These are phyloP conservation scores for Papiliotrema terrestris DNA, from an alignment of 1,284 basidiomycete genomes.

Conservation along the genomic window DNA sequence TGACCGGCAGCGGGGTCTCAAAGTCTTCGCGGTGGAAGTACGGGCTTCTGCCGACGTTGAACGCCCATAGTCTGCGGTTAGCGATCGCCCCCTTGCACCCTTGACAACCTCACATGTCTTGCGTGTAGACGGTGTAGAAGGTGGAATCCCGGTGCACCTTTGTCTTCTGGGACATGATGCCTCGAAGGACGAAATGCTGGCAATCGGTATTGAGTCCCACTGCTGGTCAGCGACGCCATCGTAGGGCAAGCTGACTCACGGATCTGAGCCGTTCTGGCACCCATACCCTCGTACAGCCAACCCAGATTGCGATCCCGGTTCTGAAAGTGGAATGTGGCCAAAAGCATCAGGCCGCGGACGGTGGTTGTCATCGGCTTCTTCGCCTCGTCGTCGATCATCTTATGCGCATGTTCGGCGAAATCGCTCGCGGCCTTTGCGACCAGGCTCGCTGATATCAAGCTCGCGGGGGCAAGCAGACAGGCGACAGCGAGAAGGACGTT, in stretches of 20 bases:
- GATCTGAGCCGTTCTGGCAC: slow-evolving; percentile 17
- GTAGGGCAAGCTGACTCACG: slow-evolving; percentile 15
- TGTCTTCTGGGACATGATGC: slow-evolving; percentile 12
- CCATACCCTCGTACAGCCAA: slow-evolving; percentile 24
- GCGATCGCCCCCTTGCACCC: slow-evolving; percentile 2
- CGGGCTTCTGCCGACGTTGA: neutral
- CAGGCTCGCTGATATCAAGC: slow-evolving; percentile 51
- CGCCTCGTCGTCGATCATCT: slow-evolving; percentile 58
- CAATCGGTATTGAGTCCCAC: slow-evolving; percentile 29
- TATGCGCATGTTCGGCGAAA: slow-evolving; percentile 59
- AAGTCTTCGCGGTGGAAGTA: neutral
- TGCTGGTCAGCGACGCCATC: slow-evolving; percentile 1
- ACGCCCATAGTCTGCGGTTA: neutral
- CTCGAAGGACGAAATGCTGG: slow-evolving; percentile 12
- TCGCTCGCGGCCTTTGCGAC: slow-evolving; percentile 52
- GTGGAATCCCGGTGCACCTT: slow-evolving; percentile 24
- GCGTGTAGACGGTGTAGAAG: slow-evolving; percentile 30
- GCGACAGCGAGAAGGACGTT: slow-evolving; percentile 63
- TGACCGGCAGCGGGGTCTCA: neutral
- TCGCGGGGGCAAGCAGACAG: slow-evolving; percentile 54
- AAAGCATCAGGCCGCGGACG: slow-evolving; percentile 58
- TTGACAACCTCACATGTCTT: slow-evolving; percentile 30
- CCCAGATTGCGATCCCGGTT: slow-evolving; percentile 38
- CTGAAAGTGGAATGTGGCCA: slow-evolving; percentile 57
- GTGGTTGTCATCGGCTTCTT: slow-evolving; percentile 58